Evolutionary conservation across 2,329 filamentous ascomycete species (phyloP), one percentile per base, ranked within the genome.

Genomic region (Aspergillus sp.): DNA sequence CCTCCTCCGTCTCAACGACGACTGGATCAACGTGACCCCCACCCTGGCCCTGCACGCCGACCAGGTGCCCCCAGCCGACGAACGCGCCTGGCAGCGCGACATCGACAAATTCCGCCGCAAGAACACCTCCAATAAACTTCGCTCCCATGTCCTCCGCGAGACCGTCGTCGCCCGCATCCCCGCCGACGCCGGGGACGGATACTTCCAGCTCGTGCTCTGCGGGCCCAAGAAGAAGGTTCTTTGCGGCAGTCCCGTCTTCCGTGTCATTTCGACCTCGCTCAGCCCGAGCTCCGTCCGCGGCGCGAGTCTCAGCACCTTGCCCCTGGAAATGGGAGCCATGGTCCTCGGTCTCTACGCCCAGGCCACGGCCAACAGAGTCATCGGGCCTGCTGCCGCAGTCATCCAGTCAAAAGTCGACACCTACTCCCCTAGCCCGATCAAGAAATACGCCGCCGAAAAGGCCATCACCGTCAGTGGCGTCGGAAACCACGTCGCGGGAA

Each of bases 11-110:
- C 80, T 82, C 0, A 84, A 81, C 12, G 79, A 81, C 7, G 80
- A 77, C 65, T 91, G 89, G 88, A 77, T 90, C 12, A 82, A 91
- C 59, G 87, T 90, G 2, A 91, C 89, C 0, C 89, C 89, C 0
- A 77, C 77, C 0, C 73, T 79, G 2, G 77, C 78, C 22, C 79
- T 84, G 0, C 68, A 71, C 0, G 67, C 79, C 0, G 75, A 82
- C 0, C 81, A 87, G 51, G 67, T 90, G 1, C 75, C 82, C 0
- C 76, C 79, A 1, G 75, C 74, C 0, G 86, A 90, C 39, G 89
- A 90, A 69, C 81, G 88, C 2, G 85, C 82, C 1, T 89, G 88
- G 77, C 87, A 90, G 71, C 80, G 88, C 39, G 89, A 91, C 67
- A 84, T 90, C 32, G 79, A 77, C 51, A 84, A 85, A n/a, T 89